Evolutionary conservation across 768 basidiomycete genomes (phyloP), one percentile per base, ranked within the genome.

Genomic region (Agaricus sinodeliciosus): DNA sequence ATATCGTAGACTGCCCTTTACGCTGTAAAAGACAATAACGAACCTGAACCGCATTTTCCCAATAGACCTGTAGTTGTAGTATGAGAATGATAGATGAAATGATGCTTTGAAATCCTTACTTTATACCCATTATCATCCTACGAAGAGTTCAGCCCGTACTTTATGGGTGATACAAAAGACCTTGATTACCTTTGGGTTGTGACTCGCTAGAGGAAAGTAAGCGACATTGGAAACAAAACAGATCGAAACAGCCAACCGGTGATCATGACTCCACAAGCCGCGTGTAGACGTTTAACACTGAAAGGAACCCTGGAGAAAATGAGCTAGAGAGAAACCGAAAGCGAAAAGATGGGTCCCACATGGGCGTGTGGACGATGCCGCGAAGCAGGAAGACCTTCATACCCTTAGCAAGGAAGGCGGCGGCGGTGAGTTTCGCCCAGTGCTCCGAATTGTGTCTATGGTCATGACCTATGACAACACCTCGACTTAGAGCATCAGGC

Each of bases 121-220:
- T 94, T 94, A 69, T 87, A 93, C 2, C 91, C 91, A 63, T 94
- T 94, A 62, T 94, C 91, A 63, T 87, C 68, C 87, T 90, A 45
- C 19, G 19, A 34, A 25, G 5, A 19, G 45, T 9, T 31, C 27
- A 51, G 12, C 52, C 42, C 15, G 18, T 15, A 9, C 16, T 12
- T 16, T 45, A 15, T 27, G 13, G 4, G 18, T 1, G n/a, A 9
- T 13, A 22, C 6, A 19, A 48, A 13, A 19, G 18, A 12, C n/a
- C n/a, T 4, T 31, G 31, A 31, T 16, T 59, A 84, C 87, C 80
- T 90, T 92, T 0, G 91, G 92, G 63, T 94, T 94, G 61, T 94
- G 92, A 56, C 85, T 88, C 2, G 90, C 90, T 85, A 53, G 0
- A 57, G 19, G 34, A 42, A 47, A 41, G 48, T 48, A 15, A 41